Percentiles rank a stretch among this genome's conserved stretches.
Conservation (phyloP, 306 rosid species). For the Mimosa bimucronata region DNA sequence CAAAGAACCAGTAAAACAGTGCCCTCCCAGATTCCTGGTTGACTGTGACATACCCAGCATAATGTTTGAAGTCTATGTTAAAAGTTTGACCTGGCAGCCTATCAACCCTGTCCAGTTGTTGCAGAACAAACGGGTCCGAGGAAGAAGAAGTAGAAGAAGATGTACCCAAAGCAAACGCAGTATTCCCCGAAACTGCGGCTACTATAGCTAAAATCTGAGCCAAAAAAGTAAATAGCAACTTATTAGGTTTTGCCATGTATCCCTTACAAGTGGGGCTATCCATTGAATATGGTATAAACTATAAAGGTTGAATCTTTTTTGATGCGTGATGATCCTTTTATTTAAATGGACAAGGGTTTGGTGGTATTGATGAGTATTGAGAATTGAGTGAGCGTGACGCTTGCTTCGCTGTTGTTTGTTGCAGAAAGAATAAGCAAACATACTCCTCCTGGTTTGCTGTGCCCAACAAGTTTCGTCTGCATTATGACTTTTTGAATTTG, state of each 20-base stretch:
- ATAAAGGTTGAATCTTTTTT: neutral
- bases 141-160: constrained; percentile 17
- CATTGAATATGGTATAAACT: neutral
- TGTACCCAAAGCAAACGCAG: constrained; percentile 3
- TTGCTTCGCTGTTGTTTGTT: neutral
- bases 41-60: constrained; percentile 68
- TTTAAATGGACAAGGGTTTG: neutral
- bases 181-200: constrained; percentile 10
- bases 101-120: constrained; percentile 50
- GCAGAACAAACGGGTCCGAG: constrained; percentile 47
- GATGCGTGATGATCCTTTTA: too few relatives aligned
- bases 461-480: neutral
- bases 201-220: constrained; percentile 31
- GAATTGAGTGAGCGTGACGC: neutral
- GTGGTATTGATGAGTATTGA: too few relatives aligned
- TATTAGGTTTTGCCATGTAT: constrained; percentile 37
- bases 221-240: constrained; percentile 30
- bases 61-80: constrained; percentile 53
- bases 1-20: constrained; percentile 70
- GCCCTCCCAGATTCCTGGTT: constrained; percentile 67
- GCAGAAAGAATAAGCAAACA: neutral
- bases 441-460: neutral
- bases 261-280: neutral
- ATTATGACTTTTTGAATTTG: neutral
- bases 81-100: constrained; percentile 65